Percentiles rank a stretch among this genome's conserved stretches.
These are phyloP conservation scores for Neocatenulostroma microsporum DNA, from an alignment of 2,329 filamentous ascomycete species.

Conservation along the genomic window DNA sequence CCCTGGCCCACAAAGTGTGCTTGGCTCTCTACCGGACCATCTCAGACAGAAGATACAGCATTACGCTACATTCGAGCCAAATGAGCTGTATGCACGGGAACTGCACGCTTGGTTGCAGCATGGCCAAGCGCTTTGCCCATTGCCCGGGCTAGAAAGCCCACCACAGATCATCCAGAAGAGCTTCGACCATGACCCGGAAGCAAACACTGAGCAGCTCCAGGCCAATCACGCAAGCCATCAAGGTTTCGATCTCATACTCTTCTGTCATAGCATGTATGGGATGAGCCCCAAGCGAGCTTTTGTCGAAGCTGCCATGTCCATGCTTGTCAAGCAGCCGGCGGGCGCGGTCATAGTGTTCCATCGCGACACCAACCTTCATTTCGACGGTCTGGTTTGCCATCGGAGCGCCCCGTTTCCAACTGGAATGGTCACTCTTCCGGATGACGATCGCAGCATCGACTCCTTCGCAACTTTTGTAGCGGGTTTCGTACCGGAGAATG, in stretches of 20 bases:
- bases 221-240: too few relatives aligned
- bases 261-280: constrained; percentile 59
- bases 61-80: constrained; percentile 51
- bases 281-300: constrained; percentile 44
- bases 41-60: constrained; percentile 39
- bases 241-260: constrained; percentile 54
- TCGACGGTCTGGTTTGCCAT: constrained; percentile 45
- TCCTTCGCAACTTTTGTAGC: constrained; percentile 48
- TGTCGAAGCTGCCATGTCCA: constrained; percentile 41
- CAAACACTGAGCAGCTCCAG: too few relatives aligned
- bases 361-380: constrained; percentile 37
- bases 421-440: constrained; percentile 36
- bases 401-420: constrained; percentile 41
- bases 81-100: constrained; percentile 36
- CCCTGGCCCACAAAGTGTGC: constrained; percentile 49
- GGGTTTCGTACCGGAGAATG: constrained; percentile 37
- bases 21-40: constrained; percentile 41
- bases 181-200: too few relatives aligned
- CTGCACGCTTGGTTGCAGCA: too few relatives aligned
- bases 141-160: constrained; percentile 37
- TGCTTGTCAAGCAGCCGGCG: constrained; percentile 38
- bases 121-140: too few relatives aligned
- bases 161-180: too few relatives aligned
- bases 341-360: constrained; percentile 48
- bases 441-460: constrained; percentile 43